These are phyloP conservation scores for Apodospora peruviana DNA, from an alignment of 495 filamentous ascomycete genomes.

Conservation along the genomic window DNA sequence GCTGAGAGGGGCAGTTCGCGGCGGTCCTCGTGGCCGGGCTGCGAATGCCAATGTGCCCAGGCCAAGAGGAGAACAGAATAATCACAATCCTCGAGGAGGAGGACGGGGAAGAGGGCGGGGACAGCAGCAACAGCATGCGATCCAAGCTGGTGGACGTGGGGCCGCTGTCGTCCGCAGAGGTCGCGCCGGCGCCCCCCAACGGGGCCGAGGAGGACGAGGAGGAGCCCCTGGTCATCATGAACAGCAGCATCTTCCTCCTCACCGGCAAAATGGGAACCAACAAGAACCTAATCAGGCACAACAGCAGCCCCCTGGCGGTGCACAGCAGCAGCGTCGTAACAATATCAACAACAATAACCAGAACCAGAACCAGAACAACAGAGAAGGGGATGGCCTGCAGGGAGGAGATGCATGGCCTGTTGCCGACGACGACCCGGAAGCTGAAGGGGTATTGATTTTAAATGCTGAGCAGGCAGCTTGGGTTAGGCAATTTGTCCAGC, in stretches of 20 bases:
- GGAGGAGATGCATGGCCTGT: conserved; percentile 1
- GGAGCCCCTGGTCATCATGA: conserved; percentile 5
- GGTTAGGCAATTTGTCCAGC: conserved; percentile 48
- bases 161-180: not conserved
- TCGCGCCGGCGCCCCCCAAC: conserved; percentile 2
- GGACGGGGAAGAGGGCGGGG: conserved; percentile 7
- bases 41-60: conserved; percentile 8
- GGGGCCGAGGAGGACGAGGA: conserved; percentile 11
- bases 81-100: conserved; percentile 5
- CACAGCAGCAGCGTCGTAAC: conserved; percentile 16
- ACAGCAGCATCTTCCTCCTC: conserved; percentile 6
- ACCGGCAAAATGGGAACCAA: conserved; percentile 26
- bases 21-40: conserved; percentile 15
- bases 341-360: conserved; percentile 14
- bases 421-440: conserved; percentile 1
- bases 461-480: conserved; percentile 39
- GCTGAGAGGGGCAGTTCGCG: conserved; percentile 18
- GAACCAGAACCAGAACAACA: not conserved
- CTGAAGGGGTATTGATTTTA: conserved; percentile 12
- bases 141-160: too few species aligned
- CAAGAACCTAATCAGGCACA: conserved; percentile 14
- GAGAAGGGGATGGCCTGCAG: not conserved
- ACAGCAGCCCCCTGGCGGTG: not conserved
- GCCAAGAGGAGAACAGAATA: conserved; percentile 9
- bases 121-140: conserved; percentile 3